These are phyloP conservation scores for Cladosporium austrohemisphaericum DNA, from an alignment of 2,329 filamentous ascomycete species.

Conservation along the genomic window DNA sequence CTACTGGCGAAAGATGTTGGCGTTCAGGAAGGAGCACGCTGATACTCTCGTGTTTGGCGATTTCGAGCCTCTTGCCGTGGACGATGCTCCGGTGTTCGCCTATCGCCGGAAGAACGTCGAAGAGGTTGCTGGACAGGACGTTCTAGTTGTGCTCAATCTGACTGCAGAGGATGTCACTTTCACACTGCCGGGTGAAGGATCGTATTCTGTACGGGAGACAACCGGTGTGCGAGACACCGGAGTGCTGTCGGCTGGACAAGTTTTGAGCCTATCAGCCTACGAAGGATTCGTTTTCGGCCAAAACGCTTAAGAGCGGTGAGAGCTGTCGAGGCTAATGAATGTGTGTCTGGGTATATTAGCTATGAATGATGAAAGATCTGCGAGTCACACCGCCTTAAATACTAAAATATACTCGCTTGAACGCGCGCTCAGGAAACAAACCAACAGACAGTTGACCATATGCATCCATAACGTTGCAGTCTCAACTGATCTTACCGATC, in stretches of 20 bases:
- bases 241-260: neutral
- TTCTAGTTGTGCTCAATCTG: constrained; percentile 23
- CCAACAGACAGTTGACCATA: neutral
- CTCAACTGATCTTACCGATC: constrained; percentile 57
- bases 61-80: constrained; percentile 18
- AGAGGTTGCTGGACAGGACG: constrained; percentile 1
- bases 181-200: constrained; percentile 14
- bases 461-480: constrained; percentile 19
- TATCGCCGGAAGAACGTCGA: constrained; percentile 16
- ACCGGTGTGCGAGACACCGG: neutral
- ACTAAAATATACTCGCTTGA: constrained; percentile 4
- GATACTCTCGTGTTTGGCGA: constrained; percentile 20
- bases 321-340: neutral
- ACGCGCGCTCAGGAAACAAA: constrained; percentile 1
- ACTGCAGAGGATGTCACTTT: constrained; percentile 17
- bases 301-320: neutral
- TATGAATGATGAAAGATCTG: neutral
- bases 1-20: constrained; percentile 21
- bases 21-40: constrained; percentile 15
- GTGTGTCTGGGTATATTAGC: neutral
- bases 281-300: neutral
- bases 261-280: neutral
- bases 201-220: neutral
- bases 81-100: constrained; percentile 20
- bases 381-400: neutral